Evolutionary conservation across 1,284 basidiomycete genomes (phyloP).

Genomic region (Cutaneotrichosporon sp.): DNA sequence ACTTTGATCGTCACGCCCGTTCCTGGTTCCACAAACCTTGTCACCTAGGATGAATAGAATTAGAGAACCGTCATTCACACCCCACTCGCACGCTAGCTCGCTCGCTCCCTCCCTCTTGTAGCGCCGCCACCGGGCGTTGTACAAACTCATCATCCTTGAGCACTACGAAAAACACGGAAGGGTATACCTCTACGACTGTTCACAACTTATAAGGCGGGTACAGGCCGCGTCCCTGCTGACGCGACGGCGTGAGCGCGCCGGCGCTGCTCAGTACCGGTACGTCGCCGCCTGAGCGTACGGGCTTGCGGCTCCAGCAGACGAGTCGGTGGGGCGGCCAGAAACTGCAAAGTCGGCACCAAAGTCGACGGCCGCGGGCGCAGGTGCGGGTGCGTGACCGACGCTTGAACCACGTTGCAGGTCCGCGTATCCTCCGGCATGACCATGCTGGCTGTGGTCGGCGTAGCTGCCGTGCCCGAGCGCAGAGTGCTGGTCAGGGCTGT

Average conservation of each 20-base stretch:
- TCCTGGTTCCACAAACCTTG: no score
- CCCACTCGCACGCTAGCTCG: no score
- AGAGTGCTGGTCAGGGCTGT: constrained; percentile 12
- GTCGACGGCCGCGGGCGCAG: constrained; percentile 15
- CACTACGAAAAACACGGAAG: constrained; percentile 3
- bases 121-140: neutral
- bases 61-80: no score
- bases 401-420: constrained; percentile 42
- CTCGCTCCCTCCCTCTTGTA: no score
- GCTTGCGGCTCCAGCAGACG: constrained; percentile 15
- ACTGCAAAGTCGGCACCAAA: constrained; percentile 21
- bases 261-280: constrained; percentile 32
- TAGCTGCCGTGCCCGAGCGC: constrained; percentile 11
- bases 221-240: neutral
- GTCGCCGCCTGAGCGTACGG: constrained; percentile 48
- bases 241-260: neutral
- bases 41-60: no score
- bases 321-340: constrained; percentile 44
- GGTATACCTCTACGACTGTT: constrained; percentile 2
- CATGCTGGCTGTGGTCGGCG: constrained; percentile 1
- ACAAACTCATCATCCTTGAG: constrained; percentile 2
- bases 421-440: constrained; percentile 35
- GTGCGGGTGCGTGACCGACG: constrained; percentile 11
- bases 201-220: neutral
- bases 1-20: no score